Base-by-base conservation (phyloP, 2,329 filamentous ascomycete genomes). In the Apiospora sp. region DNA sequence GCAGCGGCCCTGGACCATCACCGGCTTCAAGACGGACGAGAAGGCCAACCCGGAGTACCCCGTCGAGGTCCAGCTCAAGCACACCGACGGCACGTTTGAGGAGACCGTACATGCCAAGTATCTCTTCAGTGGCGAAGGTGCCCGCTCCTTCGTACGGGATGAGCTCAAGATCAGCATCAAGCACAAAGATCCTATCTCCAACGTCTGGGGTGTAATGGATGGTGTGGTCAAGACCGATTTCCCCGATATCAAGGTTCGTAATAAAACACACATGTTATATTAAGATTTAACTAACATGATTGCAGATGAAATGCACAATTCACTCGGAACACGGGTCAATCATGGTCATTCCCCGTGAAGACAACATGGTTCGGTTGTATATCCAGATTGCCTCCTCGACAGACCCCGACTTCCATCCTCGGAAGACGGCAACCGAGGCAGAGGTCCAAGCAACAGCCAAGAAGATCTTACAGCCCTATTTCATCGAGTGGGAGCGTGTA, bases 131-230 rank as follows among this genome's bases (percentile, higher is more conserved):
- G 92, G 90, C 6, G 92, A 94, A 79, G 92, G 92, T 0, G 90
- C 92, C 2, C 87, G 89, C 73, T 94, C 92, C 0, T 89, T 88
- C 71, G 87, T 94, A 22, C 86, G 92, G 61, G 85, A 90, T 61
- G 86, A 90, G 76, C 84, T 94, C 37, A 87, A 90, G 48, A 93
- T 98, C 70, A 89, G 89, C 7, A 90, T 98, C 75, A 90, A 90
- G 74, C 88, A 92, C 80, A 91, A 92, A 73, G 92, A 94, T 77
- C 91, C 91, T 22, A 91, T 92, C 71, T 87, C 91, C 67, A 86
- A 93, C 78, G 90, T 94, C 37, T 94, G 92, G 92, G 92, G 92
- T 61, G 92, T 94, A 24, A 92, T 94, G 84, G 92, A 94, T 77
- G 88, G 92, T 46, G 91, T 94, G 2, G 90, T 93, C 30, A 86